These are phyloP conservation scores for Apiosordaria backusii DNA, from an alignment of 495 filamentous ascomycete genomes.

Conservation along the genomic window DNA sequence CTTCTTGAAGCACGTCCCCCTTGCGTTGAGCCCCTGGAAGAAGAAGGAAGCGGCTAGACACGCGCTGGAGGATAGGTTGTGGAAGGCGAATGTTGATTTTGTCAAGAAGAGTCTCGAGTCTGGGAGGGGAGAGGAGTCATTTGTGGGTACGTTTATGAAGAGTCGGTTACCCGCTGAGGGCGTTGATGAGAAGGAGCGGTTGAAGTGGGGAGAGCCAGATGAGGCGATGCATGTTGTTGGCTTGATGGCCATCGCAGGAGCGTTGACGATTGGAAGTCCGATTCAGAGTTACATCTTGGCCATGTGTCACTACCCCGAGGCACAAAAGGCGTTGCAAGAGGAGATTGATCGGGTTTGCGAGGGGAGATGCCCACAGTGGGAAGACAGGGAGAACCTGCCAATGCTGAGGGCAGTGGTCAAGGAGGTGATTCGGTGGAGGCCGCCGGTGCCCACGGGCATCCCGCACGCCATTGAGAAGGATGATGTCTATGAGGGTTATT, in stretches of 20 bases:
- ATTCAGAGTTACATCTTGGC: conserved; percentile 57
- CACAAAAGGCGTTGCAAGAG: conserved; percentile 49
- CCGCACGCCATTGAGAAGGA: conserved; percentile 53
- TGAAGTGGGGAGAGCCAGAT: conserved; percentile 24
- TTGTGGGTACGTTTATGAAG: conserved; percentile 44
- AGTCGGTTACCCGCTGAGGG: conserved; percentile 15
- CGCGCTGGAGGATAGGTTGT: conserved; percentile 37
- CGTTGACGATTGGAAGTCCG: conserved; percentile 47
- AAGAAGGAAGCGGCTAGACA: conserved; percentile 44
- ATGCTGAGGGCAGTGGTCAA: conserved; percentile 56
- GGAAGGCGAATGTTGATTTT: conserved; percentile 40
- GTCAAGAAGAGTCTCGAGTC: conserved; percentile 31
- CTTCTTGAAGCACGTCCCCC: conserved; percentile 45
- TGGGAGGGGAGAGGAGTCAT: conserved; percentile 34
- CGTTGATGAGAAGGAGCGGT: conserved; percentile 11
- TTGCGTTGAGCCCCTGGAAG: conserved; percentile 48
- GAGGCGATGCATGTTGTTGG: conserved; percentile 47
- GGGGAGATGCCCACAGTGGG: conserved; percentile 47
- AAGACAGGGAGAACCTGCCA: conserved; percentile 44
- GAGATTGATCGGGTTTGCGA: conserved; percentile 53
- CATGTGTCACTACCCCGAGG: conserved; percentile 58
- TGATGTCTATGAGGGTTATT: conserved; percentile 54
- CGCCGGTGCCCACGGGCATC: conserved; percentile 51
- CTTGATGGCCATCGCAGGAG: conserved; percentile 48
- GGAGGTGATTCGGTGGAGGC: conserved; percentile 60